These are phyloP conservation scores for Coemansia sp. DNA, from an alignment of 192 early-diverging fungal species.

Conservation along the genomic window DNA sequence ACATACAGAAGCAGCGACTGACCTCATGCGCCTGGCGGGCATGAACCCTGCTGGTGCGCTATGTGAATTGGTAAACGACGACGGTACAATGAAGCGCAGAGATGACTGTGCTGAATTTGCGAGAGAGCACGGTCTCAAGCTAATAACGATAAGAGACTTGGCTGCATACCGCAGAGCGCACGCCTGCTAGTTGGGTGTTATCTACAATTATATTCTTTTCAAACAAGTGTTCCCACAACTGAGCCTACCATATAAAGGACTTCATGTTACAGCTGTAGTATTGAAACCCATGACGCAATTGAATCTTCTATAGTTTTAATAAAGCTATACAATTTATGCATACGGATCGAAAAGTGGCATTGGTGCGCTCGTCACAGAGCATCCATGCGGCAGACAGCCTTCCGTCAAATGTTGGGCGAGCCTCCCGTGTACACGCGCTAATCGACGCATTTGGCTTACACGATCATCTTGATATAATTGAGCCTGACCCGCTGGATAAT, in stretches of 20 bases:
- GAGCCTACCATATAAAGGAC: no score
- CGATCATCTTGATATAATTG: slow-evolving; percentile 15
- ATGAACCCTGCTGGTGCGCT: slow-evolving; percentile 85
- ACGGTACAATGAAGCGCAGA: slow-evolving; percentile 90
- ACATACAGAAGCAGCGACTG: slow-evolving; percentile 91
- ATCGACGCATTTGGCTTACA: slow-evolving; percentile 36
- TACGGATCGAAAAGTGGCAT: slow-evolving; percentile 9
- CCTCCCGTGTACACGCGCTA: slow-evolving; percentile 50
- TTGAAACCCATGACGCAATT: no score
- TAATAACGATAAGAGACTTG: slow-evolving; percentile 89
- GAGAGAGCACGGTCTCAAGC: slow-evolving; percentile 75
- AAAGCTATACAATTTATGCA: not conserved
- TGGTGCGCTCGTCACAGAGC: slow-evolving; percentile 38
- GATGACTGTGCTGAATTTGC: slow-evolving; percentile 88
- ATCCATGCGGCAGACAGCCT: slow-evolving; percentile 41
- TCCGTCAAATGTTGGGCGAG: slow-evolving; percentile 39
- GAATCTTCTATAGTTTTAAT: not conserved
- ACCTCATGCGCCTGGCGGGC: slow-evolving; percentile 83
- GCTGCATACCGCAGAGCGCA: slow-evolving; percentile 66
- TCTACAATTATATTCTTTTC: not conserved
- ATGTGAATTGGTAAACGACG: slow-evolving; percentile 88
- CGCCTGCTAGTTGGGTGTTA: slow-evolving; percentile 10
- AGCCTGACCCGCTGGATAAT: slow-evolving; percentile 17
- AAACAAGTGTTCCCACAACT: no score
- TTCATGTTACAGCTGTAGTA: no score